Conservation (phyloP, 805 yeast species). For the Tetrapisispora pingtungensis region DNA sequence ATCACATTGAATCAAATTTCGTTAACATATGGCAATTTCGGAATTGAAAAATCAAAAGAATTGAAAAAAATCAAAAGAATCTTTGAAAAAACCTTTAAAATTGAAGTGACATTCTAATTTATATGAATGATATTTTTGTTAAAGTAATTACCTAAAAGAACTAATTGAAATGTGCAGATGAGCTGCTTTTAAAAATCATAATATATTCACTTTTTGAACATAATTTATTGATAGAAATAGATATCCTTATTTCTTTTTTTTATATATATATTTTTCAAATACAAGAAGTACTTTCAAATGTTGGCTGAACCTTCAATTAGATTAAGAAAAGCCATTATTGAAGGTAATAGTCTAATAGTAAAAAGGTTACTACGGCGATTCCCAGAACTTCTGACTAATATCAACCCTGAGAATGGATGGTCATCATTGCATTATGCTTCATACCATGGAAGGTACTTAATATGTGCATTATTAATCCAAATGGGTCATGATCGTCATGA, state of each 20-base stretch:
- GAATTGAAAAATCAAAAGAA: neutral
- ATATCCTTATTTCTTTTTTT: no score
- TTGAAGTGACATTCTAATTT: no score
- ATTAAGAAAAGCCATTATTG: conserved; percentile 56
- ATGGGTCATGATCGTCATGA: conserved; percentile 47
- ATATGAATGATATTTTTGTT: no score
- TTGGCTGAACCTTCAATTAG: conserved; percentile 48
- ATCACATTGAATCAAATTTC: neutral
- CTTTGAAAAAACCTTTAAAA: neutral
- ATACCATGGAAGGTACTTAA: conserved; percentile 56
- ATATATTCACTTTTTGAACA: no score
- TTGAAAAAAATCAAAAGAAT: neutral
- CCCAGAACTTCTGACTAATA: conserved; percentile 60
- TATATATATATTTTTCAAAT: no score
- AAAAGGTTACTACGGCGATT: conserved; percentile 54
- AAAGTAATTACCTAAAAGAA: no score
- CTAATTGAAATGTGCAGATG: no score
- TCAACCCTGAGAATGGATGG: conserved; percentile 72
- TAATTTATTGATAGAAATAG: no score
- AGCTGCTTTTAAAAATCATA: no score
- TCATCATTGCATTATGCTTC: conserved; percentile 75
- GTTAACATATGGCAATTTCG: neutral
- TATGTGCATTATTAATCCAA: conserved; percentile 49
- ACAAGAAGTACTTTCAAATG: no score
- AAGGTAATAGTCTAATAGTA: conserved; percentile 54